phyloP scores from a whole-genome alignment of 306 rosid genomes.

The Calophaca sinica region DNA sequence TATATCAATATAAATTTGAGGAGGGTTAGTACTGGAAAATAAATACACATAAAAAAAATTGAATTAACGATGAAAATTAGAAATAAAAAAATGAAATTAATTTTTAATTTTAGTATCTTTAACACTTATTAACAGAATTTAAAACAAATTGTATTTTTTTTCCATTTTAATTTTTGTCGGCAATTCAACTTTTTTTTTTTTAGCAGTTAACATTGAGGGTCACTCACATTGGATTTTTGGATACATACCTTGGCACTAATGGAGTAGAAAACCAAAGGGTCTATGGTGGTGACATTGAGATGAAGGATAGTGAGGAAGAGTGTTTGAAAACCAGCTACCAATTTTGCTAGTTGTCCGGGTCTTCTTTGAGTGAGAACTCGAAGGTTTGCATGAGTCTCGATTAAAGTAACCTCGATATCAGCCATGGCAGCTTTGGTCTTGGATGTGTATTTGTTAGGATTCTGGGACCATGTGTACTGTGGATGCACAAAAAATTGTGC shows the following conservation, averaged over 20 bases:
- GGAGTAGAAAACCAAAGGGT: conserved; percentile 78
- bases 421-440: conserved; percentile 72
- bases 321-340: conserved; percentile 74
- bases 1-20: no score
- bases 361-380: conserved; percentile 68
- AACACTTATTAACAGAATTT: no score
- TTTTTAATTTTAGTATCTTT: no score
- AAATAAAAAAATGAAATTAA: no score
- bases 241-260: conserved; percentile 79
- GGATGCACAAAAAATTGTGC: conserved; percentile 70
- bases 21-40: no score
- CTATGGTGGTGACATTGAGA: conserved; percentile 77
- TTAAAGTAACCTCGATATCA: conserved; percentile 89
- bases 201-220: no score
- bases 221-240: no score
- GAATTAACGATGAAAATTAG: no score
- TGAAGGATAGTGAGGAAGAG: conserved; percentile 78
- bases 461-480: conserved; percentile 70
- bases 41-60: no score
- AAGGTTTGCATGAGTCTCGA: conserved; percentile 89
- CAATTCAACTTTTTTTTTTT: no score
- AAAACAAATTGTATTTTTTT: neutral
- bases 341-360: conserved; percentile 62
- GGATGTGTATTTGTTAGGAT: conserved; percentile 66
- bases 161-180: neutral